Base-by-base conservation (phyloP, 331 rosid genomes). In the Saraca asoca region DNA sequence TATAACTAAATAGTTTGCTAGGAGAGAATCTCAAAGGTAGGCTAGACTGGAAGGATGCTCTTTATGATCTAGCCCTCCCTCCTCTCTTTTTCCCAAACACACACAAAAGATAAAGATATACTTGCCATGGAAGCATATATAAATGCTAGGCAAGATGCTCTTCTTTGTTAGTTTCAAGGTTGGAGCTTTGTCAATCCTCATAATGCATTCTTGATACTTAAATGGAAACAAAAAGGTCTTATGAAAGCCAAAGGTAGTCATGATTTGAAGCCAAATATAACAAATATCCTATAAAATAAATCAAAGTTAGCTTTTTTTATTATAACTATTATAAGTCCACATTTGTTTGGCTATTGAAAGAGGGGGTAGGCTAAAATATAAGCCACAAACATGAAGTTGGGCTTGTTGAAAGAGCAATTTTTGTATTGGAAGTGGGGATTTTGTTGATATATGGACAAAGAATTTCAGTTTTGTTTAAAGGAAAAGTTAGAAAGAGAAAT, bases 151-250 rank as follows among this genome's bases (percentile, higher is more conserved):
- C n/a, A n/a, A n/a, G n/a, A 92, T 78, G 64, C 98, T 96, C 77
- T 85, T 92, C 81, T 85, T 87, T 75, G 83, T 12, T 53, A 92
- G 93, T 74, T 84, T 87, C 78, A 78, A 63, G 77, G 75, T 89
- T 51, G 85, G 79, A 18, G 78, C 33, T 74, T 68, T 79, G 74
- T 89, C 89, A 12, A 93, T 79, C 98, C 98, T 89, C 61, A 89
- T 96, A 79, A 92, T 78, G 51, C 74, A 89, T 67, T 92, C 96
- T 5, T 79, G 89, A 58, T 92, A 89, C 98, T 96, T 92, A 72
- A 71, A 79, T 58, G 71, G 70, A 76, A 70, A 56, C 19, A 56
- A 31, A 16, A 59, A 31, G 9, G 7, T n/a, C n/a, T n/a, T 52
- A 46, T 45, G 42, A 63, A 57, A 60, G 24, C 64, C 48, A 74